Conservation (phyloP, 2,329 filamentous ascomycete species). For the Spiromastix sp. region DNA sequence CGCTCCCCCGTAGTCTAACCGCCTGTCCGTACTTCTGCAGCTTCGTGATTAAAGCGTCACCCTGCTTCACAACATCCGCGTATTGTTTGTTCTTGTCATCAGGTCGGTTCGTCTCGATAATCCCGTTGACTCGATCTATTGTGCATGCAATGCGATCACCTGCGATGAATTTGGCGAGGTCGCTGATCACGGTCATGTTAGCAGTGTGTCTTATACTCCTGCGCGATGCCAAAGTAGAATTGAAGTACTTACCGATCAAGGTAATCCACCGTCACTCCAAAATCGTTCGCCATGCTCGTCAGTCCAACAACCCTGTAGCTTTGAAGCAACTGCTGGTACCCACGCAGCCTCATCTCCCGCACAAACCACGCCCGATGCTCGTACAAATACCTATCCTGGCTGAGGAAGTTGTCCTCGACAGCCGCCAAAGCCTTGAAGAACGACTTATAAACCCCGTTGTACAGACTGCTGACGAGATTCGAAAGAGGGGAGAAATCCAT, state of each 20-base stretch:
- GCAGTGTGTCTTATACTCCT: not conserved
- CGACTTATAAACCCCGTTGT: constrained; percentile 84
- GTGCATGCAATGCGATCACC: constrained; percentile 90
- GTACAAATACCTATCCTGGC: constrained; percentile 85
- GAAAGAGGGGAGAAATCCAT: constrained; percentile 85
- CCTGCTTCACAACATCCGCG: constrained; percentile 93
- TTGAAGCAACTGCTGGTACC: constrained; percentile 93
- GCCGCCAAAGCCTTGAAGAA: constrained; percentile 85
- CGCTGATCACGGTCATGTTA: constrained; percentile 40
- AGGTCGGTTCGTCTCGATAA: constrained; percentile 95
- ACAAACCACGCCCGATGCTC: constrained; percentile 98
- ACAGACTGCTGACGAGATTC: constrained; percentile 80
- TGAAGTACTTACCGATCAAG: constrained; percentile 64
- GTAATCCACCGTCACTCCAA: constrained; percentile 94
- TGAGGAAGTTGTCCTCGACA: constrained; percentile 90
- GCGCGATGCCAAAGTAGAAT: constrained; percentile 2
- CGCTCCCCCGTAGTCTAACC: constrained; percentile 85
- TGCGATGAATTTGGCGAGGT: constrained; percentile 94
- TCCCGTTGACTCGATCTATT: constrained; percentile 90
- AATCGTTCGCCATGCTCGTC: constrained; percentile 92
- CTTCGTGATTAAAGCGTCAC: constrained; percentile 96
- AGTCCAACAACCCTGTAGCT: constrained; percentile 96
- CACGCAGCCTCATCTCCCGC: constrained; percentile 91
- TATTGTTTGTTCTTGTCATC: constrained; percentile 99
- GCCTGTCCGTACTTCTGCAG: constrained; percentile 98